A percentile compares a stretch with the other conserved stretches of the same genome.
These are phyloP conservation scores for Eleusine coracana DNA, from an alignment of 176 grass and related monocot species.

Conservation along the genomic window DNA sequence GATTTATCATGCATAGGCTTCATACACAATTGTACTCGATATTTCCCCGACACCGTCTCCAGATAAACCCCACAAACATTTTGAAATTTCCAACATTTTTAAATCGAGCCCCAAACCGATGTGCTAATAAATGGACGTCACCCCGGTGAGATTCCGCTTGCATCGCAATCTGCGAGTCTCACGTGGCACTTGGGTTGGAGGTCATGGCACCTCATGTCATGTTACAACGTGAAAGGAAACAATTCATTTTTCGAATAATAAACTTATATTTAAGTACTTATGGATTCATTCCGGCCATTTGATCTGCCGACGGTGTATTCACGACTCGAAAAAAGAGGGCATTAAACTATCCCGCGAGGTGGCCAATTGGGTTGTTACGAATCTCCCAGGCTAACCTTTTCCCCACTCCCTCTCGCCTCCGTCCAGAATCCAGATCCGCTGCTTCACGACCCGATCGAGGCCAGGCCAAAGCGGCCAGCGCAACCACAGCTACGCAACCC, in stretches of 20 bases:
- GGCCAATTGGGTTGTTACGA: not conserved
- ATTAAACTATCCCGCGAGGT: slow-evolving; percentile 30
- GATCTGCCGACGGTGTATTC: slow-evolving; percentile 25
- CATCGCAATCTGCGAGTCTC: not conserved
- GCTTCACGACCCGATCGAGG: slow-evolving; percentile 28
- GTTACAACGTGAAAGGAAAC: not conserved
- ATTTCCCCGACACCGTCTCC: too few species aligned
- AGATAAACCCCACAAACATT: too few species aligned
- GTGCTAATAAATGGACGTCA: too few species aligned
- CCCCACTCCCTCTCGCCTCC: not conserved
- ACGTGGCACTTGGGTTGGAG: not conserved
- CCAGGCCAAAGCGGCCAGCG: slow-evolving; percentile 7
- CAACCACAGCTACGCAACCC: slow-evolving; percentile 21
- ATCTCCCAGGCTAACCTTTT: not conserved
- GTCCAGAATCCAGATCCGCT: slow-evolving; percentile 35
- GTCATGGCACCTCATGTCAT: slow-evolving; percentile 1
- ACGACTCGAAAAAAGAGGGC: not conserved
- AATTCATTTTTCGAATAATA: not conserved
- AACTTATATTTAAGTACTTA: not conserved
- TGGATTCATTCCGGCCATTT: not conserved
- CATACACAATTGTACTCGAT: too few species aligned
- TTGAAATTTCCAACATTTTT: too few species aligned
- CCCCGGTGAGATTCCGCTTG: not conserved
- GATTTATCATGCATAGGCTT: not conserved
- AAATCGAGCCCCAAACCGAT: too few species aligned